Evolutionary conservation across 164 flowering plant species (phyloP).

Genomic region (Akebia trifoliata): DNA sequence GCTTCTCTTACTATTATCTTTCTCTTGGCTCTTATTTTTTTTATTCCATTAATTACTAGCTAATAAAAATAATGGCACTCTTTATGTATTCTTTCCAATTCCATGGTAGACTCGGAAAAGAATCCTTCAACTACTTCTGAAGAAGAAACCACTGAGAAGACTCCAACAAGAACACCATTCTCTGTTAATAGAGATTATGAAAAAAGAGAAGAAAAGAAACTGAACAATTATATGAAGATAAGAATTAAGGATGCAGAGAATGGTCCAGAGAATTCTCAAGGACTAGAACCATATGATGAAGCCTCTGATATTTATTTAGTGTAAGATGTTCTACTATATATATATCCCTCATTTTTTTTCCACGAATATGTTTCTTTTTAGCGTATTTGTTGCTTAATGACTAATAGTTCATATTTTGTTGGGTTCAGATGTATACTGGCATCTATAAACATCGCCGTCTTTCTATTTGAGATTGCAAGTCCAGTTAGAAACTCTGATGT

Average conservation of each 20-base stretch:
- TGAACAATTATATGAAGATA: constrained; percentile 15
- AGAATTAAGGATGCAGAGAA: constrained; percentile 14
- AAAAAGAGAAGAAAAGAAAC: no score
- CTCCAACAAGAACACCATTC: constrained; percentile 7
- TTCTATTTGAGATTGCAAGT: constrained; percentile 66
- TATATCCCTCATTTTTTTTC: no score
- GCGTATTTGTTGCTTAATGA: constrained; percentile 1
- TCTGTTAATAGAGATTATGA: constrained; percentile 8
- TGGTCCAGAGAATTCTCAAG: constrained; percentile 18
- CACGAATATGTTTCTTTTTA: no score
- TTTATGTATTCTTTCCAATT: no score
- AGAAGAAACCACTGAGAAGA: constrained; percentile 8
- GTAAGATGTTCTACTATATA: constrained; percentile 26
- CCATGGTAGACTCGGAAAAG: no score
- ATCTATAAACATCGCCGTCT: constrained; percentile 61
- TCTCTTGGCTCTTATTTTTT: no score
- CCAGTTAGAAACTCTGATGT: constrained; percentile 45
- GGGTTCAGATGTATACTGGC: constrained; percentile 51
- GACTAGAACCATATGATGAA: constrained; percentile 27
- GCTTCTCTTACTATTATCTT: no score
- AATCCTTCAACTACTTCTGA: no score
- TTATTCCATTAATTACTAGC: no score
- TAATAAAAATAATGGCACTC: no score
- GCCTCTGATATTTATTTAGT: constrained; percentile 40
- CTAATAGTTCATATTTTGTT: constrained; percentile 11